These are phyloP conservation scores for Fagopyrum homotropicum DNA, from an alignment of 148 eudicot genomes.

Conservation along the genomic window DNA sequence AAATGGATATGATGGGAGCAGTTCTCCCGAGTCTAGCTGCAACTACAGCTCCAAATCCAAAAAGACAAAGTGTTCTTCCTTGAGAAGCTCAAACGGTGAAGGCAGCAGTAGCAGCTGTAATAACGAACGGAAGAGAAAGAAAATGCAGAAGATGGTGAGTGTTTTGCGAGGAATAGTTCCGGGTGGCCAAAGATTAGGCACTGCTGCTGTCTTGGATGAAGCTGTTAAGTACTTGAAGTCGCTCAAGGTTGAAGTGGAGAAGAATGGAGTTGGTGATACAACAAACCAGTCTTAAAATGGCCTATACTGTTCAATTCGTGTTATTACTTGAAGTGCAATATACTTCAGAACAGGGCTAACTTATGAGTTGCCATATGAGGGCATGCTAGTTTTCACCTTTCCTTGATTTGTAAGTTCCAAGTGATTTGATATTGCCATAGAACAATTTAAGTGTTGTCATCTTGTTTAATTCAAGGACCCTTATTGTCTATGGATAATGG, in stretches of 20 bases:
- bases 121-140: constrained; percentile 34
- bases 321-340: neutral
- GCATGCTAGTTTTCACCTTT: neutral
- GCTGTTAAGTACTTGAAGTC: constrained; percentile 64
- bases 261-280: constrained; percentile 35
- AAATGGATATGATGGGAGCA: constrained; percentile 27
- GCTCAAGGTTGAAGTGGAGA: constrained; percentile 44
- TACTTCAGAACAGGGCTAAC: neutral
- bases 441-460: neutral
- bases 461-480: neutral
- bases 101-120: constrained; percentile 21
- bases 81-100: constrained; percentile 21
- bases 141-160: constrained; percentile 48
- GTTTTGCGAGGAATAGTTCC: constrained; percentile 50
- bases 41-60: constrained; percentile 26
- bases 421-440: neutral
- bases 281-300: constrained; percentile 12
- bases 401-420: neutral
- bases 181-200: constrained; percentile 50
- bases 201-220: constrained; percentile 55
- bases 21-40: constrained; percentile 52
- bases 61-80: constrained; percentile 23
- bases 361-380: neutral
- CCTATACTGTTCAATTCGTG: neutral
- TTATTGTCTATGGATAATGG: no score